Evolutionary conservation across 805 yeast genomes (phyloP), one percentile per base, ranked within the genome.

Genomic region (Komagataella ulmi): DNA sequence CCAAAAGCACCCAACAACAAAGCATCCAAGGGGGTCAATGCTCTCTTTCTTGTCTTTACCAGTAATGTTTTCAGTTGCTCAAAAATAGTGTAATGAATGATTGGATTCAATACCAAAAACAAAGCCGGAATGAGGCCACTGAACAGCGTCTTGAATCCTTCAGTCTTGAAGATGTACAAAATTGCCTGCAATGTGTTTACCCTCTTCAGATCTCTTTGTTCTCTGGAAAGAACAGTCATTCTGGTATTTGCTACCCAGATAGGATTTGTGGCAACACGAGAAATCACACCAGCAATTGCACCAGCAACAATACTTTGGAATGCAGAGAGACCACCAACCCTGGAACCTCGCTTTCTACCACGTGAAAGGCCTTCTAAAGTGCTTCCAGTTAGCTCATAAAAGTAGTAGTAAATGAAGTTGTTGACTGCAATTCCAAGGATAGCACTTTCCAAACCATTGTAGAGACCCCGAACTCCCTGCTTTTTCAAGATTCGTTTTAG

Each of bases 181-280:
- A 89, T 69, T 6, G 86, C 77, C 49, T 68, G 68, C 45, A 85
- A 57, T 1, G 90, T 80, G 36, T 76, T 63, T 44, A 53, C 56
- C 47, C 69, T 69, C 24, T 71, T 63, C n/a, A 57, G 59, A 44
- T 64, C 63, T 56, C 56, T 64, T 44, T 36, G 61, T 54, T 52
- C 55, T 67, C 65, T 52, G 67, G 63, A 50, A 48, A 54, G 50
- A 17, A 90, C 88, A 58, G 95, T 86, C 77, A 84, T 80, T 61
- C 96, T 76, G 2, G 97, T 89, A 64, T 89, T 89, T 47, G 95
- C 93, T 47, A 89, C 95, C 97, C 97, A 89, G 58, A 88, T 80
- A 21, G 97, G 97, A 65, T 89, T 89, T 10, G 96, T 82, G 8
- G 82, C 74, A 18, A 85, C 70, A 49, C 89, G 85, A 3, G 97